Base-by-base conservation (phyloP, 257 asterid genomes). In the Verbascum thapsus region DNA sequence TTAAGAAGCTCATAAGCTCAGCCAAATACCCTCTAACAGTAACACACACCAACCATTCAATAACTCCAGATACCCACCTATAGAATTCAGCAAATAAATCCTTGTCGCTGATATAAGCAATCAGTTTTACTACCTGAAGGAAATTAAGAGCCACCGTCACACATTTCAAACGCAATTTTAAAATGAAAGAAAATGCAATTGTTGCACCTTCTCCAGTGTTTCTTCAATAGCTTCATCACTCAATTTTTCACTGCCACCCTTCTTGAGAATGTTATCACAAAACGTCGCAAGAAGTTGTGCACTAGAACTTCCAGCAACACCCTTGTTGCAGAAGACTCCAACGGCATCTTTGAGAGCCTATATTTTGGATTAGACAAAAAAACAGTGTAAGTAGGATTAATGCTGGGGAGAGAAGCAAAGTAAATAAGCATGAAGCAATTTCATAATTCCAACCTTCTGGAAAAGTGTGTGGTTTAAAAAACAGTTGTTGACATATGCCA, bases 261-360 rank as follows among this genome's bases (percentile, higher is more conserved):
- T n/a, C n/a, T n/a, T n/a, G n/a, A n/a, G n/a, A n/a, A n/a, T n/a
- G n/a, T n/a, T n/a, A n/a, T n/a, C n/a, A n/a, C n/a, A n/a, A n/a
- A n/a, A n/a, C n/a, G n/a, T n/a, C n/a, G n/a, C n/a, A n/a, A n/a
- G n/a, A n/a, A n/a, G n/a, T n/a, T n/a, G n/a, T n/a, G n/a, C n/a
- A n/a, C 99, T 76, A 10, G 99, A 90, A 75, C 95, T 94, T 71
- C 99, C 99, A 73, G 95, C 95, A 71, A 94, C 94, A 35, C 98
- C 96, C 76, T 94, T 94, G 79, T 94, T 94, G 85, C 99, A 94
- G 71, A 94, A 94, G 58, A 84, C 81, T 74, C 90, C 99, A 68
- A 94, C 90, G 57, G 99, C 99, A 77, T 94, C 99, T 72, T 94
- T 94, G 43, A 94, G 96, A 71, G 99, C 99, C 99, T 94, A 48